Base-by-base conservation (phyloP, 2,329 filamentous ascomycete species). In the Colletotrichum filicis region DNA sequence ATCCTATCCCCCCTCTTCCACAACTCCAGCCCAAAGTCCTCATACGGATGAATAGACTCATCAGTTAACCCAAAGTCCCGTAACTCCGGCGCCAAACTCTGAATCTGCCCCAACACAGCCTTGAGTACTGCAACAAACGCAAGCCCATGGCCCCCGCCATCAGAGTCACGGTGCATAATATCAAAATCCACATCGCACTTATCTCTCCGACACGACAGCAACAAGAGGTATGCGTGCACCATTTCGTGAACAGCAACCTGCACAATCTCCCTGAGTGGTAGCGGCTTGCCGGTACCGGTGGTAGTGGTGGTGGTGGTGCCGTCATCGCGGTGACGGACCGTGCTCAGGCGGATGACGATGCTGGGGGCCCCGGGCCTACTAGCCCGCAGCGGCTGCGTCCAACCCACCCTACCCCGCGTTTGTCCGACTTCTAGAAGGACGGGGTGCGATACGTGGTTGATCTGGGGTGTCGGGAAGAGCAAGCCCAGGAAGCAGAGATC, bases 231-330 rank as follows among this genome's bases (percentile, higher is more conserved):
- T 4, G 71, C 71, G 53, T 75, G 67, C 42, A 77, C 26, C 56
- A 80, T 76, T 6, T 77, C 76, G 26, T 77, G 75, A 1, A 83
- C 73, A 1, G 83, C 75, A 35, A 75, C 71, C 70, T 80, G 76
- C 26, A 83, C 74, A 14, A 83, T 79, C 37, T 79, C 79, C n/a
- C 9, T 37, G 32, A 74, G 77, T 72, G 61, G 83, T 79, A 24
- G 28, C 6, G 19, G 32, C 30, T 63, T 68, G 19, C 35, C 30
- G 32, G 63, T 68, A 26, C 28, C 24, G 26, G 37, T 42, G 16
- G 5, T 16, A 16, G 14, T 42, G 35, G 14, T 42, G 37, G 35
- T 35, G 32, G 32, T 42, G 37, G 22, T 66, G 55, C 55, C 60
- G 46, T 60, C 55, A 28, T 14, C 42, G 46, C 28, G 66, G 56